Evolutionary conservation across 768 basidiomycete genomes (phyloP).

Genomic region (Xerocomellus chrysenteron): DNA sequence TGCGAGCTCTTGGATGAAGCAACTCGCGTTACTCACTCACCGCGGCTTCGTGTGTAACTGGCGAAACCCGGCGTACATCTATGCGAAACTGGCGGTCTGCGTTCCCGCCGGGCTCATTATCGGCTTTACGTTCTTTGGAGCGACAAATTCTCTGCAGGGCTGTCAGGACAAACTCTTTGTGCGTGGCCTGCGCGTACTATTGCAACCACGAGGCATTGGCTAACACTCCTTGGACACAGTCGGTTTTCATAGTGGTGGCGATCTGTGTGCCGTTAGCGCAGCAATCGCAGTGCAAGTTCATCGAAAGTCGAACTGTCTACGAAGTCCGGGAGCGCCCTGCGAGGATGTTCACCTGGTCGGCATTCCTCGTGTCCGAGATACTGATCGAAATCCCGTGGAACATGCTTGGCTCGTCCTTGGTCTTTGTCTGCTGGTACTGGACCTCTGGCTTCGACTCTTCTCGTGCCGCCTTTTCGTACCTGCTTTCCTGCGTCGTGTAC

Average conservation of each 20-base stretch:
- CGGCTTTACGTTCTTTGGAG: constrained; percentile 44
- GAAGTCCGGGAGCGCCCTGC: constrained; percentile 64
- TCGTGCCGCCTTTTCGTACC: constrained; percentile 41
- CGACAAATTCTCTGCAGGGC: constrained; percentile 38
- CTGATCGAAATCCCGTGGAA: constrained; percentile 48
- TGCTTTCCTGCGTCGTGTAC: constrained; percentile 37
- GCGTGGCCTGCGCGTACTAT: background rate
- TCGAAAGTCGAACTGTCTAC: constrained; percentile 54
- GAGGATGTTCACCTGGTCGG: constrained; percentile 63
- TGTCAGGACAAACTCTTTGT: constrained; percentile 46
- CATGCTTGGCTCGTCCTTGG: constrained; percentile 38
- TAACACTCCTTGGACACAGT: constrained; percentile 26
- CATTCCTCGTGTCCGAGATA: constrained; percentile 53
- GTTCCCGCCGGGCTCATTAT: constrained; percentile 35
- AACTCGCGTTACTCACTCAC: constrained; percentile 30
- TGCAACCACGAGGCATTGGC: background rate
- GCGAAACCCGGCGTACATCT: constrained; percentile 41
- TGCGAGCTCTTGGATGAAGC: constrained; percentile 40
- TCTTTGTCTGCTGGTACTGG: constrained; percentile 52
- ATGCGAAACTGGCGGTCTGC: constrained; percentile 40
- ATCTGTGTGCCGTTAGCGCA: constrained; percentile 47
- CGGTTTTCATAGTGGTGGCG: constrained; percentile 51
- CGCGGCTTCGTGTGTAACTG: constrained; percentile 37
- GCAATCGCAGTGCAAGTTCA: constrained; percentile 59
- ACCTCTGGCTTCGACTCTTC: constrained; percentile 39